A percentile compares a stretch with the other conserved stretches of the same genome.
phyloP scores from a whole-genome alignment of 1,284 basidiomycete species.

The Ustilago cynodontis region DNA sequence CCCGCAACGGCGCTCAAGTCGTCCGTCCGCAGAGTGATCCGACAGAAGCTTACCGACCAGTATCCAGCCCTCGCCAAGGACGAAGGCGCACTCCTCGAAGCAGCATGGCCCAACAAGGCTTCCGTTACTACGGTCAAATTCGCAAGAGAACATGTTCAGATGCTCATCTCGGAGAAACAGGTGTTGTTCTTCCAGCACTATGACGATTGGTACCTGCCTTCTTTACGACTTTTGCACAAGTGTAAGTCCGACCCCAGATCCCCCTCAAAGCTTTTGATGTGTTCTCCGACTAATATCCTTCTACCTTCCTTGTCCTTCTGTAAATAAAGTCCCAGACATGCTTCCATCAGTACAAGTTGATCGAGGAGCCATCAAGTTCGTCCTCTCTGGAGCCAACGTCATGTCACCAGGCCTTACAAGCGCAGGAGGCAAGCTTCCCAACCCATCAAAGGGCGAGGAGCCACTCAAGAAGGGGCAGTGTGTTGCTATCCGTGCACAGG shows the following conservation, averaged over 20 bases:
- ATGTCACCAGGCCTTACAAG: slow-evolving; percentile 88
- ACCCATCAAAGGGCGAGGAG: slow-evolving; percentile 73
- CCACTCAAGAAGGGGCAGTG: slow-evolving; percentile 79
- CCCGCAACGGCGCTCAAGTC: slow-evolving; percentile 95
- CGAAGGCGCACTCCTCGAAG: slow-evolving; percentile 80
- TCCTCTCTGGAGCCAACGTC: slow-evolving; percentile 78
- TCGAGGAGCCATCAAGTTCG: slow-evolving; percentile 96
- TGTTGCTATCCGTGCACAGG: slow-evolving; percentile 91
- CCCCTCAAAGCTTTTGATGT: no score
- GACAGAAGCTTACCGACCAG: slow-evolving; percentile 83
- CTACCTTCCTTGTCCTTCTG: no score
- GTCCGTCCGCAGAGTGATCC: slow-evolving; percentile 90
- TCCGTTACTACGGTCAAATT: slow-evolving; percentile 86
- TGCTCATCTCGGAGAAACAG: slow-evolving; percentile 86
- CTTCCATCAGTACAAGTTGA: slow-evolving; percentile 91
- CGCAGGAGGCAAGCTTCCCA: slow-evolving; percentile 86
- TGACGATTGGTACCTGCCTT: slow-evolving; percentile 91
- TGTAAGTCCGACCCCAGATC: slow-evolving; percentile 70
- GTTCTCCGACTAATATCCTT: no score
- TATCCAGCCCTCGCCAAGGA: slow-evolving; percentile 75
- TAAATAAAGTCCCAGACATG: slow-evolving; percentile 73
- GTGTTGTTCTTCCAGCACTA: slow-evolving; percentile 97
- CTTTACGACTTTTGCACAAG: slow-evolving; percentile 87
- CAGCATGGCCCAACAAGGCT: slow-evolving; percentile 99
- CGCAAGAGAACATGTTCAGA: slow-evolving; percentile 94